phyloP scores from a whole-genome alignment of 1,284 basidiomycete species.

The Pholiota adiposa region DNA sequence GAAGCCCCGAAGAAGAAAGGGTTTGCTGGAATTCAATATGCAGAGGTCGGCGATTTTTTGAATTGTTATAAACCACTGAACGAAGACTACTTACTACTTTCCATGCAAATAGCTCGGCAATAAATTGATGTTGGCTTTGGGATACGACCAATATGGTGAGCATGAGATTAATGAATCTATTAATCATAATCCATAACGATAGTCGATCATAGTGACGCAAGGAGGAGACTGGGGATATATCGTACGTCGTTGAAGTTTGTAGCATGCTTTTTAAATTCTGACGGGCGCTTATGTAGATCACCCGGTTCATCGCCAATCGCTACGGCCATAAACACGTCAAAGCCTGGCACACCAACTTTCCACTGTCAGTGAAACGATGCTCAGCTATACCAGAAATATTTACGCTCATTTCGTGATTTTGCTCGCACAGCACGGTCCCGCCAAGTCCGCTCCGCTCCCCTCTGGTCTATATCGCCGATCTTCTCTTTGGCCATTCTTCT shows the following conservation, averaged over 20 bases:
- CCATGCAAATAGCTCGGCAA: conserved; percentile 40
- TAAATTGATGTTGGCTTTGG: conserved; percentile 56
- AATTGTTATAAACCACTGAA: too few relatives aligned
- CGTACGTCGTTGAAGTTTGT: conserved; percentile 36
- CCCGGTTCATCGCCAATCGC: conserved; percentile 38
- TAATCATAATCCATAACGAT: neutral
- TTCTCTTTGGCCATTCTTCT: conserved; percentile 28
- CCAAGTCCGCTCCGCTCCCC: conserved; percentile 17
- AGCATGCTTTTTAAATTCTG: conserved; percentile 12
- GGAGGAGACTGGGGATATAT: conserved; percentile 57
- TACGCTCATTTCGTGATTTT: neutral
- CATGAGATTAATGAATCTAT: neutral
- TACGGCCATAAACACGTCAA: conserved; percentile 42
- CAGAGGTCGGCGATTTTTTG: too few relatives aligned
- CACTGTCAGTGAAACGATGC: neutral
- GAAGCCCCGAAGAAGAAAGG: conserved; percentile 42
- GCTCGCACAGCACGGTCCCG: neutral
- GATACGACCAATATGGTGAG: conserved; percentile 57
- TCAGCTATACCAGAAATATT: neutral
- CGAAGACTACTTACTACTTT: conserved; percentile 47
- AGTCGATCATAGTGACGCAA: conserved; percentile 44
- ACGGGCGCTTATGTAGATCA: conserved; percentile 32
- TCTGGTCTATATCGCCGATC: conserved; percentile 34
- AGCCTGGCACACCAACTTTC: conserved; percentile 37
- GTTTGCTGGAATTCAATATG: conserved; percentile 19